Evolutionary conservation across 306 rosid species (phyloP).

Genomic region (Pueraria montana): DNA sequence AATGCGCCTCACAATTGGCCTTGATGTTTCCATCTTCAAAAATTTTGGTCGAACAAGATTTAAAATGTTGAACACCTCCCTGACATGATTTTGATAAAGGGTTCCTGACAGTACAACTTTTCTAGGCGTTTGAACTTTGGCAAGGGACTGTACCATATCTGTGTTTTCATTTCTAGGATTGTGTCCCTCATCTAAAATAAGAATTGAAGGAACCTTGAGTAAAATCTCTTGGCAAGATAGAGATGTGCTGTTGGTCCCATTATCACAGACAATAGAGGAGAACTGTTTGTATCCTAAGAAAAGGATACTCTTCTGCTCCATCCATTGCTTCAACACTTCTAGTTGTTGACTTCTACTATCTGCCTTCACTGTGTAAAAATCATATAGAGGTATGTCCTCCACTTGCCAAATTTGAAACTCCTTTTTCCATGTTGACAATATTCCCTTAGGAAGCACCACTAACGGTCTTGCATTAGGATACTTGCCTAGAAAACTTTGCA

Average conservation of each 20-base stretch:
- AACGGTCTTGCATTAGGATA: conserved; percentile 89
- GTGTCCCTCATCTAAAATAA: conserved; percentile 96
- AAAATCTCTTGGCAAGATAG: conserved; percentile 72
- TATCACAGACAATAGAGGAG: conserved; percentile 78
- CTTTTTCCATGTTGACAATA: conserved; percentile 87
- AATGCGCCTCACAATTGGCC: conserved; percentile 79
- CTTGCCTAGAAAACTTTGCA: conserved; percentile 94
- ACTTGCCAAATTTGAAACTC: conserved; percentile 95
- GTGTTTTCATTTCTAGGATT: conserved; percentile 92
- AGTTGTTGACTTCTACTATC: conserved; percentile 73
- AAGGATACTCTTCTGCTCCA: conserved; percentile 77
- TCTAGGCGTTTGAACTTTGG: conserved; percentile 79
- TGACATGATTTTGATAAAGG: conserved; percentile 90
- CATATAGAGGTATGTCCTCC: conserved; percentile 83
- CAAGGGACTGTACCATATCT: conserved; percentile 82
- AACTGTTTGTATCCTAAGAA: conserved; percentile 95
- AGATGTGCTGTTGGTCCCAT: no score
- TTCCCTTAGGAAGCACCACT: conserved; percentile 97
- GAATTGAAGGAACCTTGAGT: conserved; percentile 79
- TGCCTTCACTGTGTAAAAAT: conserved; percentile 77
- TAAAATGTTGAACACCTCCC: conserved; percentile 86
- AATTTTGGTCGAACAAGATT: conserved; percentile 92
- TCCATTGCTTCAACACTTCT: conserved; percentile 82
- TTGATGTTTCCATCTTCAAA: conserved; percentile 67
- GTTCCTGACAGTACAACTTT: conserved; percentile 97